Percentiles rank a stretch among this genome's conserved stretches.
phyloP scores from a whole-genome alignment of 2,329 filamentous ascomycete species.

The Claviceps sp. region DNA sequence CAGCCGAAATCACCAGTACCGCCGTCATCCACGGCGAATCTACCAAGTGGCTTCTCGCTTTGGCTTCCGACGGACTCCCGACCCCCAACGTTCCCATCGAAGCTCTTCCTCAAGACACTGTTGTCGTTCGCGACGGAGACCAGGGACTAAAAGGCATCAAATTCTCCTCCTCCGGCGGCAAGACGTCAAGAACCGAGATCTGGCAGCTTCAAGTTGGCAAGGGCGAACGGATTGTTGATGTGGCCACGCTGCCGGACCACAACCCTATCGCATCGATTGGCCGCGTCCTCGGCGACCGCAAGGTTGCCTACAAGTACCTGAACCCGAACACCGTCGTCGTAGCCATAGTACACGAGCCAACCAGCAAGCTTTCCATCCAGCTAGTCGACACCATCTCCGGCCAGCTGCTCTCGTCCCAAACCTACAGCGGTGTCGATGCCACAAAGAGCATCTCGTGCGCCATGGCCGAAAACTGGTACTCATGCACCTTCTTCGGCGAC shows the following conservation, averaged over 20 bases:
- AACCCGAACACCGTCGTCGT: slow-evolving; percentile 76
- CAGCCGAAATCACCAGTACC: slow-evolving; percentile 21
- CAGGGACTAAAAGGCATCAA: slow-evolving; percentile 42
- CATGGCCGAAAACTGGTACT: slow-evolving; percentile 90
- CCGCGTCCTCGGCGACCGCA: slow-evolving; percentile 77
- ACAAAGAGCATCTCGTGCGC: slow-evolving; percentile 60
- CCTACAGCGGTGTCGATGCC: slow-evolving; percentile 61
- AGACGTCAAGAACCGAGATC: slow-evolving; percentile 31
- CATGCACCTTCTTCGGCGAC: slow-evolving; percentile 63
- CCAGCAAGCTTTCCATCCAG: slow-evolving; percentile 54
- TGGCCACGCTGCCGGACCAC: slow-evolving; percentile 56
- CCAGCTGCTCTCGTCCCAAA: slow-evolving; percentile 57
- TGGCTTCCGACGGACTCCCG: slow-evolving; percentile 34
- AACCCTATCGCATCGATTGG: slow-evolving; percentile 93
- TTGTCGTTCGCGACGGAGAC: slow-evolving; percentile 38
- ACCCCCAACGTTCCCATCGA: slow-evolving; percentile 31
- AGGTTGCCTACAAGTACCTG: slow-evolving; percentile 95
- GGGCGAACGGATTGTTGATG: slow-evolving; percentile 53
- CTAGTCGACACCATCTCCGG: slow-evolving; percentile 81
- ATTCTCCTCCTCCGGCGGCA: slow-evolving; percentile 30
- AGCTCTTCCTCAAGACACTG: slow-evolving; percentile 35
- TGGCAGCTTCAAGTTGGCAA: slow-evolving; percentile 63
- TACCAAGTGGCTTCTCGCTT: slow-evolving; percentile 39
- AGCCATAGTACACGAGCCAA: slow-evolving; percentile 48
- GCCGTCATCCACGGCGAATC: slow-evolving; percentile 38